These are phyloP conservation scores for Serendipita indica DNA, from an alignment of 768 basidiomycete species.

Conservation along the genomic window DNA sequence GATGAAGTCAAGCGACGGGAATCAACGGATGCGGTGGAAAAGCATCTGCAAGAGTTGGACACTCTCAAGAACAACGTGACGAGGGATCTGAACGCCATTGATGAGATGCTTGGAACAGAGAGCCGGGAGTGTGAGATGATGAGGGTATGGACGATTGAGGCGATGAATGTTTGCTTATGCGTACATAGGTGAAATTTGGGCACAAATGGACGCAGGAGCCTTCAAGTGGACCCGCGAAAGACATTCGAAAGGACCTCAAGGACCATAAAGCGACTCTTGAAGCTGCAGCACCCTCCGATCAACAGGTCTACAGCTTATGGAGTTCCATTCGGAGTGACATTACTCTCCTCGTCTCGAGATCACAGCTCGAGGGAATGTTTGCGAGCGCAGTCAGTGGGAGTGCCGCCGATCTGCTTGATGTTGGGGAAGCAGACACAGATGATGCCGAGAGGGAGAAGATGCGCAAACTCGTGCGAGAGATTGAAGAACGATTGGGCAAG, in stretches of 20 bases:
- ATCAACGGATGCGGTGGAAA: constrained; percentile 50
- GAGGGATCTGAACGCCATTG: constrained; percentile 44
- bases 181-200: constrained; percentile 52
- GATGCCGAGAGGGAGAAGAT: constrained; percentile 52
- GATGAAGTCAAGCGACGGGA: constrained; percentile 61
- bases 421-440: constrained; percentile 44
- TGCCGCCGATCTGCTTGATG: constrained; percentile 38
- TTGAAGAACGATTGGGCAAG: constrained; percentile 63
- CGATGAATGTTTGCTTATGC: not conserved
- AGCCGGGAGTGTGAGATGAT: constrained; percentile 75
- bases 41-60: constrained; percentile 42
- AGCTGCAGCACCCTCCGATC: constrained; percentile 64
- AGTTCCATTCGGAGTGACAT: constrained; percentile 52
- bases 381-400: constrained; percentile 18
- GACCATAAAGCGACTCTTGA: constrained; percentile 54
- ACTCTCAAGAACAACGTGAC: constrained; percentile 43
- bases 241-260: constrained; percentile 64
- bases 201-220: constrained; percentile 81
- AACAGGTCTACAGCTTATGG: constrained; percentile 63
- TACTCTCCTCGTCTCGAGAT: constrained; percentile 36
- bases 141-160: constrained; percentile 28
- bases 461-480: constrained; percentile 47
- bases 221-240: constrained; percentile 54
- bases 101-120: constrained; percentile 63
- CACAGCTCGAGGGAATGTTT: constrained; percentile 49